Base-by-base conservation (phyloP, 2,329 filamentous ascomycete species). In the Fusarium sp. region DNA sequence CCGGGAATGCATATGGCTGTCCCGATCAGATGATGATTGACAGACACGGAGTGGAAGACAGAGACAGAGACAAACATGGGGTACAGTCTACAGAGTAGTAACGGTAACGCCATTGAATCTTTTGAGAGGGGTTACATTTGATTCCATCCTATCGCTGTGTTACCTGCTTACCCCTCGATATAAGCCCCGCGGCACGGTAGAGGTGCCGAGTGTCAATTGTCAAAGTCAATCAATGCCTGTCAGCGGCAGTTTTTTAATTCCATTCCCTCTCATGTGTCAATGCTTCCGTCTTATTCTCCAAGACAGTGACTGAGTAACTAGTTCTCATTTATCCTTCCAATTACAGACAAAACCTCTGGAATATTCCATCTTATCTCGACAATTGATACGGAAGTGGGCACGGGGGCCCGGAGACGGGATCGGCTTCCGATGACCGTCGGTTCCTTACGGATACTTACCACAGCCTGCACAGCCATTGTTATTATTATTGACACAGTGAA, bases 11-110 rank as follows among this genome's bases (percentile, higher is more conserved):
- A 35, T 43, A 19, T 53, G 39, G 26, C 37, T 47, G 41, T 65
- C 57, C 65, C 65, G 61, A 69, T 69, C 65, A 68, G 50, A 69
- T 66, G 65, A 69, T 68, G 55, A 32, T 26, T 45, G 51, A 59
- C 33, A 56, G 22, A 17, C n/a, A 15, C 22, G n/a, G 37, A 15
- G 7, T 37, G 30, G 4, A 11, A 33, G n/a, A 30, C 24, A 24
- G 24, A 24, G 24, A 22, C 46, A 22, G 22, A 22, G 22, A 19
- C 41, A 30, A 30, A 13, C 26, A 58, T 35, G 51, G 32, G 28
- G 47, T 63, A 50, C 24, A 24, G 24, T 5, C 4, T 24, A 24
- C 2, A 7, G 24, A 6, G 22, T 22, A 22, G 22, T 22, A 22
- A 22, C 24, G 7, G 30, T 7, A 28, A 37, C 14, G 45, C 44